Conservation (phyloP, 441 rosid genomes). For the Breynia disticha region DNA sequence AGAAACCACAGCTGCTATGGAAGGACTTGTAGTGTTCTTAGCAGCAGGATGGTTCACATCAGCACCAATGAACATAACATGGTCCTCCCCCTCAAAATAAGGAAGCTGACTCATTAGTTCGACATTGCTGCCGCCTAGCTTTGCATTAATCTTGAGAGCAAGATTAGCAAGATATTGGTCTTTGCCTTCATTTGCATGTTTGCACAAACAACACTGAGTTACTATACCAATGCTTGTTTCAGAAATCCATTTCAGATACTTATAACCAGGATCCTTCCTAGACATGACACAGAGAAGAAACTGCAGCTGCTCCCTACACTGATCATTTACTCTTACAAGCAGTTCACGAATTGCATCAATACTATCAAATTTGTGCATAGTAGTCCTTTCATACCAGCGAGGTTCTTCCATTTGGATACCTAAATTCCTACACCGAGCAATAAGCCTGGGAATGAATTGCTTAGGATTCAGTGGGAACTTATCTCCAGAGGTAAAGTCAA, state of each 20-base stretch:
- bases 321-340: conserved; percentile 26
- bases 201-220: conserved; percentile 69
- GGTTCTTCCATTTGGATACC: conserved; percentile 55
- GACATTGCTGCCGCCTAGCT: conserved; percentile 78
- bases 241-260: conserved; percentile 66
- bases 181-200: conserved; percentile 23
- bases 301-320: conserved; percentile 25
- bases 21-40: conserved; percentile 45
- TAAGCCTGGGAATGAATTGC: conserved; percentile 33
- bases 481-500: conserved; percentile 49
- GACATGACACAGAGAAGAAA: conserved; percentile 75
- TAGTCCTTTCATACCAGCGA: conserved; percentile 18
- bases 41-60: conserved; percentile 78
- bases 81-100: conserved; percentile 25
- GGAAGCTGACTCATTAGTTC: conserved; percentile 50
- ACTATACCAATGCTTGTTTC: conserved; percentile 68
- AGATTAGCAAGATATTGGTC: conserved; percentile 70
- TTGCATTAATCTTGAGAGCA: conserved; percentile 77
- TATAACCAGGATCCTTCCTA: conserved; percentile 47
- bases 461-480: conserved; percentile 10
- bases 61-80: conserved; percentile 76
- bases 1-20: conserved; percentile 73
- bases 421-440: conserved; percentile 36
- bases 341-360: conserved; percentile 29
- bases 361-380: conserved; percentile 40